Conservation (phyloP, 2,329 filamentous ascomycete genomes). For the Fusarium sp. region DNA sequence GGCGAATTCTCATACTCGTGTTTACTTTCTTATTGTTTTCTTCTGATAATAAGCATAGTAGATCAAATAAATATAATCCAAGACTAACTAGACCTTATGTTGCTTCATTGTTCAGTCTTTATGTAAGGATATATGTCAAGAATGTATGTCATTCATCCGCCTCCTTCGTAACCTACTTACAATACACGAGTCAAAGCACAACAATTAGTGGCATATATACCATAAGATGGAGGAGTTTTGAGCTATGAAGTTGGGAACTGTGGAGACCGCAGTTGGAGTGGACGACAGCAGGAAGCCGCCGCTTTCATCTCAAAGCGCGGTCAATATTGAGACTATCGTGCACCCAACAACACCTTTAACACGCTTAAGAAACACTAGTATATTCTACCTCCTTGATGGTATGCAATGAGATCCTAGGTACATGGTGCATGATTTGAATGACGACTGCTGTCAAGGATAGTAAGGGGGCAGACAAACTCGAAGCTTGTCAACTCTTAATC, state of each 20-base stretch:
- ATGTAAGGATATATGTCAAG: neutral
- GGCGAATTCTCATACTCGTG: neutral
- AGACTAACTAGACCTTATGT: neutral
- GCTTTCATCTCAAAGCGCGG: neutral
- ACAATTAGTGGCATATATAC: neutral
- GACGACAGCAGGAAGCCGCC: neutral
- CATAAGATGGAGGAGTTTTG: accelerated
- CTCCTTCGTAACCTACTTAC: too few relatives aligned
- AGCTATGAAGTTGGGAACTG: neutral
- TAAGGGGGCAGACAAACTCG: neutral
- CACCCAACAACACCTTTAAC: neutral
- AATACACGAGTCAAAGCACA: neutral
- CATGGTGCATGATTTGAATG: neutral
- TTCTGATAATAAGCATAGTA: neutral
- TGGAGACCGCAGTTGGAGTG: neutral
- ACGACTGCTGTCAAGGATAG: neutral
- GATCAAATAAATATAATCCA: neutral
- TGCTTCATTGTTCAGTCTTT: neutral
- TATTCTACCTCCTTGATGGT: neutral
- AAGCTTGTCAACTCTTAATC: neutral
- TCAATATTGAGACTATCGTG: neutral
- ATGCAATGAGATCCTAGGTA: neutral
- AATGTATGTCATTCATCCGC: neutral
- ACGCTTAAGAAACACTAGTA: neutral
- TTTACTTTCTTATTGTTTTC: neutral